These are phyloP conservation scores for Cryomyces minteri DNA, from an alignment of 495 filamentous ascomycete species.

Conservation along the genomic window DNA sequence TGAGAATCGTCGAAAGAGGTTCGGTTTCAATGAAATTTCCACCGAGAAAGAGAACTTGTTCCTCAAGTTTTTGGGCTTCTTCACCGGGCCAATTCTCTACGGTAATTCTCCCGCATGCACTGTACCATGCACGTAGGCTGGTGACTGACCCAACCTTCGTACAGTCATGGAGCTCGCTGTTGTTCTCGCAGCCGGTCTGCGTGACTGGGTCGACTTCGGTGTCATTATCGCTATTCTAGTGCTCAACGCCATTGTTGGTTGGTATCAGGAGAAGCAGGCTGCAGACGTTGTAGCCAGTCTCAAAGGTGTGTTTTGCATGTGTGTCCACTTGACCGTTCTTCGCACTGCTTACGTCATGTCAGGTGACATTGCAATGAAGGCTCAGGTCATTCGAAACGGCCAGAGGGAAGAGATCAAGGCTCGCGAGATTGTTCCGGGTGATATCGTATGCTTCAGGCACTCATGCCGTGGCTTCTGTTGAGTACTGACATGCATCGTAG, in stretches of 20 bases:
- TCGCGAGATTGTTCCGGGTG: constrained; percentile 63
- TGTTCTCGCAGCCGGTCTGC: constrained; percentile 57
- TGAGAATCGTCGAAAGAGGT: constrained; percentile 44
- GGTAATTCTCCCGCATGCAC: constrained; percentile 28
- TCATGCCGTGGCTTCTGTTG: neutral
- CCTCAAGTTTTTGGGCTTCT: constrained; percentile 59
- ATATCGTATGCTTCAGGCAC: constrained; percentile 40
- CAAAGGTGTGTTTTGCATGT: constrained; percentile 26
- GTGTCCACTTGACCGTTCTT: no score
- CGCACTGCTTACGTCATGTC: no score
- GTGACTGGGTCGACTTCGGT: constrained; percentile 70
- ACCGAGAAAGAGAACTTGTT: constrained; percentile 66
- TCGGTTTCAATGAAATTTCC: constrained; percentile 56
- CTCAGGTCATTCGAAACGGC: constrained; percentile 52
- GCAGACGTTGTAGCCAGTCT: constrained; percentile 65
- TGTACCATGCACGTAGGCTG: neutral
- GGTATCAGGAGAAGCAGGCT: constrained; percentile 78
- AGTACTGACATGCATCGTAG: constrained; percentile 14
- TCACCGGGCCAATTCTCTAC: constrained; percentile 70
- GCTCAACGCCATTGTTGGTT: constrained; percentile 69
- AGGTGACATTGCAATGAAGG: constrained; percentile 65
- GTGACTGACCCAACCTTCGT: no score
- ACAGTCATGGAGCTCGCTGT: constrained; percentile 76
- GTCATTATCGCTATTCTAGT: constrained; percentile 66
- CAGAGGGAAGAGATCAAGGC: constrained; percentile 55